These are phyloP conservation scores for Cynara cardunculus DNA, from an alignment of 129 eudicot species.

Conservation along the genomic window DNA sequence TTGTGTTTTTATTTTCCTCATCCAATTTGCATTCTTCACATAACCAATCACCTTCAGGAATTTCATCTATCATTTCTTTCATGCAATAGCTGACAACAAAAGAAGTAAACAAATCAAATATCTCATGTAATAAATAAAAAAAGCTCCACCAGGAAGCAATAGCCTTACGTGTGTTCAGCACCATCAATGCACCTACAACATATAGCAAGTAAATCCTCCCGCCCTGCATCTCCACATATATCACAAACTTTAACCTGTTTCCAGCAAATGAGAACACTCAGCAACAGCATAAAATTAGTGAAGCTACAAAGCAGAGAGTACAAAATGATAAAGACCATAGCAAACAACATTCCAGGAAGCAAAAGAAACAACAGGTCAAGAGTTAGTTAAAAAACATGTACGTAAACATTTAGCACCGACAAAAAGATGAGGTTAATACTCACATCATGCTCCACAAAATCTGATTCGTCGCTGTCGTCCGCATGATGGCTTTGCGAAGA, in stretches of 20 bases:
- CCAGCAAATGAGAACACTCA: conserved; percentile 9
- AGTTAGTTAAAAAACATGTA: not conserved
- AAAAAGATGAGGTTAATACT: conserved; percentile 27
- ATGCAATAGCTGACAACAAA: conserved; percentile 69
- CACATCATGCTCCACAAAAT: conserved; percentile 79
- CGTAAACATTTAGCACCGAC: not conserved
- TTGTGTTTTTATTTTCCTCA: conserved; percentile 35
- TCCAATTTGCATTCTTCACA: conserved; percentile 77
- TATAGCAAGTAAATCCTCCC: conserved; percentile 84
- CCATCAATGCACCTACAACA: conserved; percentile 92
- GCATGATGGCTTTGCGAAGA: conserved; percentile 31
- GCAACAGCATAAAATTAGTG: not conserved
- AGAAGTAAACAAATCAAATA: not conserved
- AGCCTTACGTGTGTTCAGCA: conserved; percentile 95
- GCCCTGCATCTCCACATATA: conserved; percentile 96
- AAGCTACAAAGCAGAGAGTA: not conserved
- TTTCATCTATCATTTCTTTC: conserved; percentile 58
- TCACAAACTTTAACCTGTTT: conserved; percentile 89
- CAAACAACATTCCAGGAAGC: not conserved
- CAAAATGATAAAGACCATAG: too few relatives aligned
- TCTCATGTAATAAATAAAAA: not conserved
- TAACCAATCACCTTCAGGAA: conserved; percentile 93
- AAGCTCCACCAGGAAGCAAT: not conserved
- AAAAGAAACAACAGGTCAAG: not conserved
- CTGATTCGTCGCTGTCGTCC: conserved; percentile 75